Base-by-base conservation (phyloP, 2,329 filamentous ascomycete species). In the Aspergillus cejpii region DNA sequence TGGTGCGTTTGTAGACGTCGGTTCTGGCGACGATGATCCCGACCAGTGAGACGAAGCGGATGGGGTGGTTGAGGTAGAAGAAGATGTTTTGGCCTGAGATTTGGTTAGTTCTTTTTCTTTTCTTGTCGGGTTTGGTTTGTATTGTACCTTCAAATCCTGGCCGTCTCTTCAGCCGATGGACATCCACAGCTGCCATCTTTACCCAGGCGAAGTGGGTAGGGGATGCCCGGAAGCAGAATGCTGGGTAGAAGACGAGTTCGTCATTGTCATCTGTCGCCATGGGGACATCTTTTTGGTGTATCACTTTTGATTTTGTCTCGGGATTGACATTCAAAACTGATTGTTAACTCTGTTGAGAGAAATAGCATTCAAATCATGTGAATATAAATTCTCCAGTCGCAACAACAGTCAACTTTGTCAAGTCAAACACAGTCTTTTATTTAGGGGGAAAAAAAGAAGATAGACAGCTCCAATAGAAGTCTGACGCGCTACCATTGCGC, bases 1-100 rank as follows among this genome's bases (percentile, higher is more conserved):
- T 63, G 26, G 64, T 69, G 43, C 71, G 73, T 20, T 75, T 72
- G 2, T 74, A 70, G 42, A 79, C 68, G 43, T 80, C 78, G 28
- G 76, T 70, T 43, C 77, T 64, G 43, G 78, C 76, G 44, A 89
- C 81, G 17, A 91, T 75, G 6, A 88, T 65, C 23, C 87, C 87
- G 6, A 81, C 76, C 24, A 90, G 65, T 49, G 83, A 81, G 42
- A 86, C 78, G 78, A 83, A 90, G 74, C 81, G 80, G 55, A 91
- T 80, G 0, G 86, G 86, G 53, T 90, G 80, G 63, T 89, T 90
- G 39, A 74, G 66, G 67, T 81, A 75, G 64, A 89, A 88, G 64
- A 75, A 79, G 29, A 79, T 65, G 39, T 73, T 68, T 58, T 79
- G 76, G 36, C 73, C 77, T 79, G 48, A 12, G 11, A 24, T 8